Evolutionary conservation across 768 basidiomycete species (phyloP), one percentile per base, ranked within the genome.

Genomic region (Tulasnella calospora): DNA sequence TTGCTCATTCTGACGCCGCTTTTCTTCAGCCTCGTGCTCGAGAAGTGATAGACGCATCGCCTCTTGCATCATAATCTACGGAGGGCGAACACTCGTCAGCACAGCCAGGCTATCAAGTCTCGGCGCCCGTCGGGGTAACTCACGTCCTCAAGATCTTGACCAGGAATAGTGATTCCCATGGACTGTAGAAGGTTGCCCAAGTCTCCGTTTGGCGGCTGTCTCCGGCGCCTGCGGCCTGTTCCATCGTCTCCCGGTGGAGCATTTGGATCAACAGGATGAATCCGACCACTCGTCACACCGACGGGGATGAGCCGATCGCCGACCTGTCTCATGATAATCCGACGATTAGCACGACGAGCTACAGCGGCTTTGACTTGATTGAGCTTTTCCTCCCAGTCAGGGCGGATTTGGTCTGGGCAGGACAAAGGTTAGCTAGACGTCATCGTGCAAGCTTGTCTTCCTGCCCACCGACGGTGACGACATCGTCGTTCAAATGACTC

Each of bases 311-410:
- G 92, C 44, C 96, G 90, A 85, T 99, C 98, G 77, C 98, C 98
- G 41, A 99, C 95, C 84, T 98, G 95, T 67, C 98, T 91, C 96
- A 99, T 99, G 77, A 99, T 93, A 83, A 99, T 97, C 69, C 98
- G 89, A 82, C 98, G 88, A 83, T 97, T 96, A 12, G 98, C 98
- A 36, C 96, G 92, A 79, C 98, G 90, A n/a, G 94, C 91, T 46
- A 95, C 96, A n/a, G 94, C 92, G 41, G 98, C 97, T 78, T 94
- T 92, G 67, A 99, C 95, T 47, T 95, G 92, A 71, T 94, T 95
- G 51, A 99, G 85, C 84, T 99, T 98, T 61, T 92, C 89, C 86
- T 99, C 96, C 98, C 98, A 99, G 84, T 99, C 97, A 1, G 98
- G 97, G 75, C 96, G 92, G 79, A 99, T 96, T 85, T 95, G 92